Evolutionary conservation across 495 filamentous ascomycete species (phyloP).

Genomic region (Aspergillus incahuasiensis): DNA sequence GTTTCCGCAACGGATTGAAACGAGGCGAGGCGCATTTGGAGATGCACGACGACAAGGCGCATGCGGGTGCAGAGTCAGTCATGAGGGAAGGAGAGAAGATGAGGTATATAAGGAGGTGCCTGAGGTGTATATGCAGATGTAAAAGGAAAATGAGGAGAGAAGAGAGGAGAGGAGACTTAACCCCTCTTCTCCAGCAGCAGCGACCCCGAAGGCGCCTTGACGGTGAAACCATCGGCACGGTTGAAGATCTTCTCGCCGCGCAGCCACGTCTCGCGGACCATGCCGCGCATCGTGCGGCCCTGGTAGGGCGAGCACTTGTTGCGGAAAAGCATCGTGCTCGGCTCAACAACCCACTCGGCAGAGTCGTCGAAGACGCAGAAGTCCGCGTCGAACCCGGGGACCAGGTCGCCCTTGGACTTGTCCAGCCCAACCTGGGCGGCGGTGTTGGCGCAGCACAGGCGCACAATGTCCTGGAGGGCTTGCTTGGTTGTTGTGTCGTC

Average conservation of each 20-base stretch:
- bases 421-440: conserved; percentile 87
- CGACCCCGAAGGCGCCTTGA: conserved; percentile 53
- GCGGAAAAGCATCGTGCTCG: conserved; percentile 77
- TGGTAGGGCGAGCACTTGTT: conserved; percentile 96
- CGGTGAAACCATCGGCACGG: conserved; percentile 54
- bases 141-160: not conserved
- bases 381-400: conserved; percentile 85
- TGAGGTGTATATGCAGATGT: not conserved
- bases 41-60: not conserved
- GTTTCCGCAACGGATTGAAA: not conserved
- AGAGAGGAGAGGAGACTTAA: conserved; percentile 17
- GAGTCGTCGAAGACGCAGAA: conserved; percentile 87
- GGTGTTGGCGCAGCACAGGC: conserved; percentile 82
- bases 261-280: conserved; percentile 88
- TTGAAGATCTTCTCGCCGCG: conserved; percentile 72
- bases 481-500: conserved; percentile 37
- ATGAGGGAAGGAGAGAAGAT: not conserved
- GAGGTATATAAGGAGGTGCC: not conserved
- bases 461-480: conserved; percentile 68
- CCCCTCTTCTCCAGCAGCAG: conserved; percentile 58
- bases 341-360: conserved; percentile 66
- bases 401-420: conserved; percentile 74
- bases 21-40: not conserved
- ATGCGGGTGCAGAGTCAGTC: not conserved
- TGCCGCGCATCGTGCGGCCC: conserved; percentile 70